Evolutionary conservation across 2,329 filamentous ascomycete species (phyloP).

Genomic region (Aspergillus cejpii): DNA sequence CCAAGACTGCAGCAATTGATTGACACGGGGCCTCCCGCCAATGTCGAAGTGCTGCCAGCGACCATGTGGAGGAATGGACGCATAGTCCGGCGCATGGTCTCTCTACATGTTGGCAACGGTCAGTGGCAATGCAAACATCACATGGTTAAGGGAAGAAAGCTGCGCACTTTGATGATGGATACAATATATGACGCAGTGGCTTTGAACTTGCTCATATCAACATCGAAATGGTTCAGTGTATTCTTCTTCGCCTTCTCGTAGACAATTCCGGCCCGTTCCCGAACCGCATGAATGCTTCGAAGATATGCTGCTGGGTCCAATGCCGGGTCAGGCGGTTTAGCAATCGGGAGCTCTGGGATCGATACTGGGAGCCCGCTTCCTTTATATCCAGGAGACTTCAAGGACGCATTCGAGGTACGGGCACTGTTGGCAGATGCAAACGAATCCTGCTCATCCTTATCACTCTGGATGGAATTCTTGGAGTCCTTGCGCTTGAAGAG

Average conservation of each 20-base stretch:
- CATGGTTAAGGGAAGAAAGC: conserved; percentile 3
- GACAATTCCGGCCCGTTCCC: conserved; percentile 68
- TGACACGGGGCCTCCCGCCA: conserved; percentile 49
- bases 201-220: conserved; percentile 75
- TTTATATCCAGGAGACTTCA: conserved; percentile 46
- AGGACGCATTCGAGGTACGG: conserved; percentile 42
- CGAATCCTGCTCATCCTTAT: conserved; percentile 38
- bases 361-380: conserved; percentile 44
- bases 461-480: conserved; percentile 34
- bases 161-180: conserved; percentile 80
- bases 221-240: conserved; percentile 75
- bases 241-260: conserved; percentile 71
- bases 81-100: conserved; percentile 63
- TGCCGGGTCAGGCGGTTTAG: conserved; percentile 77
- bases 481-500: conserved; percentile 45
- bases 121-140: conserved; percentile 6
- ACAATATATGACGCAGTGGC: conserved; percentile 82
- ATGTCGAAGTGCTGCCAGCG: conserved; percentile 61
- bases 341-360: conserved; percentile 71
- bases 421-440: conserved; percentile 39
- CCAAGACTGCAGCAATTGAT: conserved; percentile 47
- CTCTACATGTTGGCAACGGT: conserved; percentile 42
- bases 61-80: conserved; percentile 74
- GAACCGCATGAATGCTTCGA: conserved; percentile 78
- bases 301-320: conserved; percentile 87